These are phyloP conservation scores for Orbilia ellipsospora DNA, from an alignment of 2,329 filamentous ascomycete species.

Conservation along the genomic window DNA sequence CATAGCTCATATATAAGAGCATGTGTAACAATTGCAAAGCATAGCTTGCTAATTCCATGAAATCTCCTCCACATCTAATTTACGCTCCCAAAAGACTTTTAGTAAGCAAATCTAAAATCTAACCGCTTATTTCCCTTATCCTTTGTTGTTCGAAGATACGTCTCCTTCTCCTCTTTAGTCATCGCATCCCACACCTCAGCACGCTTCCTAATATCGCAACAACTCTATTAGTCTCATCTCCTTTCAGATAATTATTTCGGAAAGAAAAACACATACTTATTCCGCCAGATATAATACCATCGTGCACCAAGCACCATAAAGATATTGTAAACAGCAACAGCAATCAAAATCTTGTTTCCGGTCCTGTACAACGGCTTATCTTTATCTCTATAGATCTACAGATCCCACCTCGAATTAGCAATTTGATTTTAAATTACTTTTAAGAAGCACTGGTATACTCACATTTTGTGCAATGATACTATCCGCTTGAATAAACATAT, in stretches of 20 bases:
- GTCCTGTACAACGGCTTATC: slow-evolving; percentile 69
- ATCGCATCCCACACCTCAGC: slow-evolving; percentile 65
- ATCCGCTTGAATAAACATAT: slow-evolving; percentile 67
- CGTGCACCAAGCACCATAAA: slow-evolving; percentile 67
- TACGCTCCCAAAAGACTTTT: slow-evolving; percentile 1
- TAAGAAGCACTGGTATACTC: slow-evolving; percentile 35
- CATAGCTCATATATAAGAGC: no score
- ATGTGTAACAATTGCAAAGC: no score
- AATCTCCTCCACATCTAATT: no score
- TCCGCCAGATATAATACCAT: slow-evolving; percentile 68
- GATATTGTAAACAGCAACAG: slow-evolving; percentile 67
- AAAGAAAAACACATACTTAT: slow-evolving; percentile 61
- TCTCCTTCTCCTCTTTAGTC: slow-evolving; percentile 65
- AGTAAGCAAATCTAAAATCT: slow-evolving; percentile 65
- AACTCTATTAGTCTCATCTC: not conserved
- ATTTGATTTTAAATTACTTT: no score
- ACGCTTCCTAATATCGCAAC: slow-evolving; percentile 43
- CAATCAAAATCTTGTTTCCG: slow-evolving; percentile 69
- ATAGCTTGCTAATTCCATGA: no score
- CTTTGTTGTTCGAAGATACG: slow-evolving; percentile 66
- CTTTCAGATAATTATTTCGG: not conserved
- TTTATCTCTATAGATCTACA: slow-evolving; percentile 68
- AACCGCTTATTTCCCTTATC: slow-evolving; percentile 65
- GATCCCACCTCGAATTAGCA: no score
- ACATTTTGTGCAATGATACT: slow-evolving; percentile 65